Percentiles rank a stretch among this genome's conserved stretches.
phyloP scores from a whole-genome alignment of 768 basidiomycete species.

The Lactifluus hygrophoroides region DNA sequence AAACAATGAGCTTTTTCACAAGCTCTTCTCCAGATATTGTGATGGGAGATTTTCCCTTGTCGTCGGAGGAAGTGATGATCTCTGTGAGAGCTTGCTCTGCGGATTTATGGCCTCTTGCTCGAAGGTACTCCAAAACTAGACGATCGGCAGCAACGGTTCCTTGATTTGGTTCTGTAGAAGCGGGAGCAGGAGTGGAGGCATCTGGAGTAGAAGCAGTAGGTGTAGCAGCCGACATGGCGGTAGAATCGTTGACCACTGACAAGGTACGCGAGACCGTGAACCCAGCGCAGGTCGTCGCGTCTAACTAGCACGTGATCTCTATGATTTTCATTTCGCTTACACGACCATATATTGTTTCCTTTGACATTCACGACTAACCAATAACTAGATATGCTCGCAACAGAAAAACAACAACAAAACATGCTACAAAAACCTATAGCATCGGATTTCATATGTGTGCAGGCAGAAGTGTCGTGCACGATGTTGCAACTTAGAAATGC shows the following conservation, averaged over 20 bases:
- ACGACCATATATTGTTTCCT: too few species aligned
- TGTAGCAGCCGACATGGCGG: conserved; percentile 39
- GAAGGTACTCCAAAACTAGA: conserved; percentile 42
- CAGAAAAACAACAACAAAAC: too few species aligned
- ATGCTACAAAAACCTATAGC: background rate
- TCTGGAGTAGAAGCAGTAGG: conserved; percentile 47
- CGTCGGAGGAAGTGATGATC: conserved; percentile 30
- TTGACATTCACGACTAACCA: too few species aligned
- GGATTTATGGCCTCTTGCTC: conserved; percentile 36
- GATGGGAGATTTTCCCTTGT: conserved; percentile 29
- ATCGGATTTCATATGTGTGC: background rate
- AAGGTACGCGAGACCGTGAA: too few species aligned
- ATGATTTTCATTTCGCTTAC: background rate
- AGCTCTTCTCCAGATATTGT: conserved; percentile 41
- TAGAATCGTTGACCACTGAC: background rate
- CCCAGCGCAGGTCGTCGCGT: too few species aligned
- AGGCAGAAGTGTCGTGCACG: background rate
- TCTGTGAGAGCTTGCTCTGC: conserved; percentile 40
- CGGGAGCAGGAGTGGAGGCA: conserved; percentile 31
- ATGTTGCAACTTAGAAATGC: conserved; percentile 41
- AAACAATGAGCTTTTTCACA: conserved; percentile 53
- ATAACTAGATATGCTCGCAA: background rate
- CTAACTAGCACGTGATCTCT: background rate
- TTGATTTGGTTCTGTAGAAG: conserved; percentile 34
- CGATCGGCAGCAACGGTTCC: conserved; percentile 35